Evolutionary conservation across 73 alveolate species (phyloP), one percentile per base, ranked within the genome.

Genomic region (Blepharisma stoltei): DNA sequence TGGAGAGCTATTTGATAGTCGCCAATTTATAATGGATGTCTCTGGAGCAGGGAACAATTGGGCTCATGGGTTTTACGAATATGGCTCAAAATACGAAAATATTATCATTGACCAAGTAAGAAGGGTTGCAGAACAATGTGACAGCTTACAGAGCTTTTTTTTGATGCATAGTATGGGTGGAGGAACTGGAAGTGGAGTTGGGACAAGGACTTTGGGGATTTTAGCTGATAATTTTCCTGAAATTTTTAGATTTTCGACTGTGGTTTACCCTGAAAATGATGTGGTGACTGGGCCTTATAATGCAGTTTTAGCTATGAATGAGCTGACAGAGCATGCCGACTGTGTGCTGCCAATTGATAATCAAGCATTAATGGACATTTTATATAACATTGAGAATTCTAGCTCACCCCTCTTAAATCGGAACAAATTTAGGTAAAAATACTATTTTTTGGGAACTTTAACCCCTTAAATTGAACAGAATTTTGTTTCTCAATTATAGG

Each of bases 171-270:
- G 99, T 6, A 88, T 98, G 48, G 99, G 99, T 11, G 99, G 99
- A 44, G 99, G 99, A 6, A 98, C 99, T 46, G 99, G 99, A 7
- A 88, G 99, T 44, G 99, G 99, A 7, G 84, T 97, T 49, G 99
- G 99, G 37, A 83, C 99, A 47, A 94, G 90, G 85, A 88, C 97
- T 25, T 79, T 98, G 47, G 93, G 92, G 47, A 47, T 70, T 66
- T 60, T 83, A 18, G 88, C 83, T 37, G 88, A 83, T 45, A 20
- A 32, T 54, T 52, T 77, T 70, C 90, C 90, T 27, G 90, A 83
- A 50, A 98, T 97, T 38, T 98, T 96, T 83, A 89, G 97, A 67
- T 98, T 98, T 81, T 92, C 99, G 6, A 91, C 99, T 18, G 93
- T 98, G 52, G 99, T 98, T 21, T 97, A 96, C 81, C 99, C 99